These are phyloP conservation scores for Fraxinus americana DNA, from an alignment of 257 asterid genomes.

Conservation along the genomic window DNA sequence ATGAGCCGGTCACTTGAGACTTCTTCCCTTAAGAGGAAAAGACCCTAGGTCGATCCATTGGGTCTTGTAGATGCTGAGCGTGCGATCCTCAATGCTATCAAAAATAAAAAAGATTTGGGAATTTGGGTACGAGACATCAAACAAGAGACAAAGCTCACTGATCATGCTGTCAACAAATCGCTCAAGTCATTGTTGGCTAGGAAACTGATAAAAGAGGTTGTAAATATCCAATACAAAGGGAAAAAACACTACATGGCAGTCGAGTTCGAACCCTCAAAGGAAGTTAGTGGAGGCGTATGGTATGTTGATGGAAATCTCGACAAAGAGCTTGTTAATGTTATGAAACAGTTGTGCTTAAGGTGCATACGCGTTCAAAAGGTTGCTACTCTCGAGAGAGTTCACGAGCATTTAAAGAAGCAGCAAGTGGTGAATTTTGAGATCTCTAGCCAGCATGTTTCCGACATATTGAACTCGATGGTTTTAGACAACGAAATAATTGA, in stretches of 20 bases:
- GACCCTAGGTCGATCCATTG: conserved; percentile 21
- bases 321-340: conserved; percentile 30
- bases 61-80: conserved; percentile 33
- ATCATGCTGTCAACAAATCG: conserved; percentile 32
- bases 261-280: conserved; percentile 65
- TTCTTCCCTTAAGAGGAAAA: conserved; percentile 37
- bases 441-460: conserved; percentile 41
- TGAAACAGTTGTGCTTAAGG: conserved; percentile 34
- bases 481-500: conserved; percentile 57
- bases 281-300: conserved; percentile 67
- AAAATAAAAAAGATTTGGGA: conserved; percentile 33
- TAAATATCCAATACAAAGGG: conserved; percentile 39
- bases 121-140: conserved; percentile 39
- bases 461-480: conserved; percentile 55
- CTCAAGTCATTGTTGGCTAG: conserved; percentile 28
- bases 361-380: conserved; percentile 36
- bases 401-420: conserved; percentile 26
- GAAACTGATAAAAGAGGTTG: conserved; percentile 39
- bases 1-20: conserved; percentile 22
- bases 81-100: conserved; percentile 37
- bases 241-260: conserved; percentile 53
- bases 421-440: conserved; percentile 26
- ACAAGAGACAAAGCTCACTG: conserved; percentile 31
- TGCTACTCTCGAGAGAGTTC: conserved; percentile 45
- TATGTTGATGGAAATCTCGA: conserved; percentile 59